Conservation (phyloP, 106 monocot genomes). For the Hemerocallis citrina region DNA sequence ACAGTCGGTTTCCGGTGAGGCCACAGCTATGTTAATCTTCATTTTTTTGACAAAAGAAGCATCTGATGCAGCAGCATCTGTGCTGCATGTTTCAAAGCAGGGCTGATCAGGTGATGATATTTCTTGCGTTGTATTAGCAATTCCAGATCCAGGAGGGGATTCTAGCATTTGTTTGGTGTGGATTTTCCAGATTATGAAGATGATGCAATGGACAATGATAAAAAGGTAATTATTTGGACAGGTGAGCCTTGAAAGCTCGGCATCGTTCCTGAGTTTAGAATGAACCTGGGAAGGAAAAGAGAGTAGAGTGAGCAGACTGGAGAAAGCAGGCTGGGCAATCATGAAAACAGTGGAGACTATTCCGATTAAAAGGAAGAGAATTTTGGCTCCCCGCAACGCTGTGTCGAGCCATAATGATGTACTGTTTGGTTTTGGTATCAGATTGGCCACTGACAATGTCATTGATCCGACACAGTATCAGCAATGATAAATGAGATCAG, state of each 20-base stretch:
- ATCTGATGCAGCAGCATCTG: background rate
- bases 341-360: background rate
- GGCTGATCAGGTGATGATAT: background rate
- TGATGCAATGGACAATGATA: background rate
- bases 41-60: background rate
- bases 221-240: background rate
- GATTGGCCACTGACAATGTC: too few relatives aligned
- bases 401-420: too few relatives aligned
- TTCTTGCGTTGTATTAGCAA: background rate
- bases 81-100: background rate
- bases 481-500: too few relatives aligned
- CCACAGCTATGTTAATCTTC: background rate
- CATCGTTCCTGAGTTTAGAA: too few relatives aligned
- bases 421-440: too few relatives aligned
- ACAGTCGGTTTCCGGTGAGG: background rate
- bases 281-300: background rate
- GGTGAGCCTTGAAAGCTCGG: background rate
- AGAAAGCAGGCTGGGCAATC: background rate
- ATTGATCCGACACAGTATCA: too few relatives aligned
- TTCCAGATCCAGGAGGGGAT: background rate
- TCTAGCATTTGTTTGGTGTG: background rate
- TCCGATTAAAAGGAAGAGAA: background rate
- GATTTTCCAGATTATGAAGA: background rate
- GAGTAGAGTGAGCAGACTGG: background rate
- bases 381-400: too few relatives aligned